These are phyloP conservation scores for Pleurotus cornucopiae DNA, from an alignment of 768 basidiomycete species.

Conservation along the genomic window DNA sequence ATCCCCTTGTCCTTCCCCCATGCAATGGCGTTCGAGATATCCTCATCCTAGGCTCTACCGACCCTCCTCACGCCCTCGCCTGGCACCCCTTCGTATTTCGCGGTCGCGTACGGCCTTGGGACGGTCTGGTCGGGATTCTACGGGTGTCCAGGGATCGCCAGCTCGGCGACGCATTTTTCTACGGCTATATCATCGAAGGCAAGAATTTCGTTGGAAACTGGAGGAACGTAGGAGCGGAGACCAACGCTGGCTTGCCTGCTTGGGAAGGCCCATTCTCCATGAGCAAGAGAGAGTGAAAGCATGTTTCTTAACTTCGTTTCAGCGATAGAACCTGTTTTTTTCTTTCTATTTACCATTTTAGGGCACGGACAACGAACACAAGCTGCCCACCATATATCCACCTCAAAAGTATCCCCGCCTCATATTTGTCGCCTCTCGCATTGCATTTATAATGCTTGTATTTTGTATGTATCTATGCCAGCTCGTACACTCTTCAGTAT, in stretches of 20 bases:
- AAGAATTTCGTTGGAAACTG: conserved; percentile 71
- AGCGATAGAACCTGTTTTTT: no score
- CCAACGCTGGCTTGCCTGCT: conserved; percentile 39
- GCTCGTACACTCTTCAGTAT: no score
- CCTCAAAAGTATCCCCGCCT: no score
- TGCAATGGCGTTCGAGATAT: conserved; percentile 61
- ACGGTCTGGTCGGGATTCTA: conserved; percentile 53
- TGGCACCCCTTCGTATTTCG: conserved; percentile 45
- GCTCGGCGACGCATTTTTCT: conserved; percentile 46
- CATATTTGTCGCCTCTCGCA: no score
- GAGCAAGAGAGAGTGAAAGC: conserved; percentile 36
- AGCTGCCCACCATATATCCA: no score
- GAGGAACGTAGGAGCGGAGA: conserved; percentile 42
- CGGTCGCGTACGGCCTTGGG: conserved; percentile 55
- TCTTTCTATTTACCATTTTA: no score
- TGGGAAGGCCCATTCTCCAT: conserved; percentile 67
- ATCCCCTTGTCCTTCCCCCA: conserved; percentile 12
- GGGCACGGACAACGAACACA: no score
- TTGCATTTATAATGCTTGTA: no score
- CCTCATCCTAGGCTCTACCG: conserved; percentile 59
- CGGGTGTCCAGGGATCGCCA: conserved; percentile 26
- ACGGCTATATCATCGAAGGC: conserved; percentile 65
- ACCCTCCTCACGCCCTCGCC: conserved; percentile 39
- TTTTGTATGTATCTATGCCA: no score
- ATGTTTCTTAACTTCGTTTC: no score